Evolutionary conservation across 2,329 filamentous ascomycete genomes (phyloP), one percentile per base, ranked within the genome.

Genomic region (Graphium sp.): DNA sequence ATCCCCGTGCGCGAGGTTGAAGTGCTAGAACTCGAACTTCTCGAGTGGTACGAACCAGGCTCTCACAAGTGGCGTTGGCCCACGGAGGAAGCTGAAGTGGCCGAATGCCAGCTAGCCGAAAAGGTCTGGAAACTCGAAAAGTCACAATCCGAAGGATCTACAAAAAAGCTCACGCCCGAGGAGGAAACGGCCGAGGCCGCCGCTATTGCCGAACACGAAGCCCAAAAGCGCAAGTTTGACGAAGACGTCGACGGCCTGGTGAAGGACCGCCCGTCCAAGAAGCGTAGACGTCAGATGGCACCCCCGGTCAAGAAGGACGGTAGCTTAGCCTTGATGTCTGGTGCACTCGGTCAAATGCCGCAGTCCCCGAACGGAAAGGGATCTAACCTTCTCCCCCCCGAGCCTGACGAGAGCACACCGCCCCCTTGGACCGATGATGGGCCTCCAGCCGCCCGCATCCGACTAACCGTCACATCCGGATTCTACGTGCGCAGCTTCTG

Each of bases 401-500:
- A 60, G 0, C n/a, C n/a, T n/a, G 52, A 53, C 24, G 44, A 56
- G 16, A 48, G 58, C 42, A 55, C 60, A 1, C 62, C 65, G 5
- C 58, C 62, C 6, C 65, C 66, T 0, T 72, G 67, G 67, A 58
- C 55, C 22, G 67, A 60, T 46, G 56, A 73, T 43, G 70, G 66
- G 0, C 73, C 83, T 2, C 72, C 87, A 2, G 89, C 87, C 1
- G 80, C 71, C 27, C 77, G 71, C 44, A 71, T 98, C 34, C 74
- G 79, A 32, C 83, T 98, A 70, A 92, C 81, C 1, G 87, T 94
- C 29, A 84, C 84, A 2, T 92, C 84, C 1, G 89, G 89, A 22
- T 98, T 94, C 60, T 98, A 98, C 50, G 85, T 98, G 10, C 78
- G 89, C 36, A 91, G 80, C 33, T 72, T 98, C 40, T 85, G 83